Conservation (phyloP, 139 green algal genomes). For the Desmodesmus armatus region DNA sequence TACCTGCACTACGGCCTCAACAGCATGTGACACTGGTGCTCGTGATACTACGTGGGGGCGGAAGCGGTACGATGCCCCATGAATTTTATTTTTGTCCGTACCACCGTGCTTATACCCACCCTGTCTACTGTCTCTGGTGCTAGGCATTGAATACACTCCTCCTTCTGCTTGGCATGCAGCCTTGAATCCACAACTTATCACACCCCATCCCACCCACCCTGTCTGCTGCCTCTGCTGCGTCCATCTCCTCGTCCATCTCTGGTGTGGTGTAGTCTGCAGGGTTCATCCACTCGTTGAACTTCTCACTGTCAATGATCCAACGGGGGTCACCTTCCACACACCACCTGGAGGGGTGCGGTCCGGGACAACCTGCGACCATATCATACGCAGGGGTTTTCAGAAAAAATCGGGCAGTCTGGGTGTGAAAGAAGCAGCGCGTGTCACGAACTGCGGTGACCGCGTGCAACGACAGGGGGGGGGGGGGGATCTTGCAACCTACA, state of each 20-base stretch:
- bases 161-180: neutral
- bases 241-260: slow-evolving; percentile 53
- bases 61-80: too few species aligned
- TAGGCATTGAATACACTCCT: neutral
- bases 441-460: too few species aligned
- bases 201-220: neutral
- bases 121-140: neutral
- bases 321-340: slow-evolving; percentile 71
- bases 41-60: too few species aligned
- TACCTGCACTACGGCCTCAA: too few species aligned
- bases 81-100: too few species aligned
- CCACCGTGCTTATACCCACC: too few species aligned
- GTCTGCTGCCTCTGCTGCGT: slow-evolving; percentile 36
- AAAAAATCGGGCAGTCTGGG: neutral
- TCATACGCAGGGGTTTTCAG: neutral
- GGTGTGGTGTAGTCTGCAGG: slow-evolving; percentile 83
- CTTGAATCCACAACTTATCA: neutral
- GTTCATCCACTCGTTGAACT: slow-evolving; percentile 97
- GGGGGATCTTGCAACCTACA: neutral
- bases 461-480: neutral
- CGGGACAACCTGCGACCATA: neutral
- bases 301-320: slow-evolving; percentile 85
- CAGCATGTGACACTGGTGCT: too few species aligned
- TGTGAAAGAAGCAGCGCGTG: too few species aligned
- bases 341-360: slow-evolving; percentile 31